Evolutionary conservation across 164 flowering plant species (phyloP).

Genomic region (Stephania cephalantha): DNA sequence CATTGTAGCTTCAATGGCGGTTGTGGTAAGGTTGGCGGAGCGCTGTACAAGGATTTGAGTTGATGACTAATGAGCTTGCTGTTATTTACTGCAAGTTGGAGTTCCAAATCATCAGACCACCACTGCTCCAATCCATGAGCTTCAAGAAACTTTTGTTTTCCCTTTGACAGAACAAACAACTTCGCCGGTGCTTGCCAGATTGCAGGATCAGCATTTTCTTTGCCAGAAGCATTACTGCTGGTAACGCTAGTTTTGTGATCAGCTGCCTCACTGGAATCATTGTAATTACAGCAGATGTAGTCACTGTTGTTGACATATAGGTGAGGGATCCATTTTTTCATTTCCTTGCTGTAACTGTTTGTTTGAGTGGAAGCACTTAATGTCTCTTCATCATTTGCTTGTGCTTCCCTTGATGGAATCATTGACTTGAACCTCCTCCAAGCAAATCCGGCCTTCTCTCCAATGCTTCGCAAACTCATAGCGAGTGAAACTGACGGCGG

Average conservation of each 20-base stretch:
- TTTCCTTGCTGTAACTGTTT: neutral
- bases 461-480: slow-evolving; percentile 57
- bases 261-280: slow-evolving; percentile 32
- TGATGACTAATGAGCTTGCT: slow-evolving; percentile 79
- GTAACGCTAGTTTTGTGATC: slow-evolving; percentile 9
- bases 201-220: slow-evolving; percentile 41
- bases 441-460: slow-evolving; percentile 65
- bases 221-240: slow-evolving; percentile 14
- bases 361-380: slow-evolving; percentile 4
- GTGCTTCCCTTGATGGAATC: slow-evolving; percentile 48
- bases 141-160: slow-evolving; percentile 82
- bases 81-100: slow-evolving; percentile 54
- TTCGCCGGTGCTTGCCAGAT: slow-evolving; percentile 49
- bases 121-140: slow-evolving; percentile 94
- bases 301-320: slow-evolving; percentile 87
- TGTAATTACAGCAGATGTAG: slow-evolving; percentile 80
- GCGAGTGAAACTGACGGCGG: slow-evolving; percentile 94
- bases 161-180: slow-evolving; percentile 79
- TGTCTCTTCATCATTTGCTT: slow-evolving; percentile 14
- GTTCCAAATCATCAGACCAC: slow-evolving; percentile 92
- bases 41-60: slow-evolving; percentile 63
- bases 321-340: slow-evolving; percentile 63
- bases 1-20: slow-evolving; percentile 2
- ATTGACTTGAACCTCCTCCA: slow-evolving; percentile 71
- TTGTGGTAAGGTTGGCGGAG: slow-evolving; percentile 25